Base-by-base conservation (phyloP, 1,139 yeast species). In the Suhomyces taliae region DNA sequence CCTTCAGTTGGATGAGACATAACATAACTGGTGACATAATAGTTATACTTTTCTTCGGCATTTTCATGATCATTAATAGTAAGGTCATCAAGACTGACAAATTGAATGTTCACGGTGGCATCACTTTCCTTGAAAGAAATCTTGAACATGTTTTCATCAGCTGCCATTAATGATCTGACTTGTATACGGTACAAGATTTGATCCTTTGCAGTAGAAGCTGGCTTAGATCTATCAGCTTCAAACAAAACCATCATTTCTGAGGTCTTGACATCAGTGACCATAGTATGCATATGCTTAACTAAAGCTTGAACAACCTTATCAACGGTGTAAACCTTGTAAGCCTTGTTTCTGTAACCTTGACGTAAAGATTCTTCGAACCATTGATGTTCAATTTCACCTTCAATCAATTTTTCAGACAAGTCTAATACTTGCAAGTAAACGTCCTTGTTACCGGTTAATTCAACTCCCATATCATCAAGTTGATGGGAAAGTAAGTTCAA, bases 1-100 rank as follows among this genome's bases (percentile, higher is more conserved):
- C 98, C 98, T 66, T 93, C 99, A 2, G 99, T 93, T 36, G 99
- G 98, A 58, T 90, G 95, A 7, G 96, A 87, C 89, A 93, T 87
- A 42, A 93, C 81, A 66, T 87, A 93, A 42, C 96, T 87, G 0
- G 98, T 93, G 45, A 93, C 79, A 62, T 95, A 93, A 67, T 93
- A 91, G 64, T 90, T 91, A 86, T 96, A 95, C 57, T 80, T 81
- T 53, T 89, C 95, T 58, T 88, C 93, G 4, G 83, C 81, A 32
- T 82, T 79, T 58, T 82, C 82, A 33, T 86, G 85, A 57, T 89
- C 93, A 55, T 85, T 85, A 57, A 90, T 77, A 0, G 98, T 90
- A 57, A 90, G 73, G 61, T 91, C 98, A 58, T 90, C 96, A 44
- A 87, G 73, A 29, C 95, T 93, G 49, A 93, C 84, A 64, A 87